phyloP scores from a whole-genome alignment of 306 rosid genomes.

The barrel medic (Medicago truncatula) region DNA sequence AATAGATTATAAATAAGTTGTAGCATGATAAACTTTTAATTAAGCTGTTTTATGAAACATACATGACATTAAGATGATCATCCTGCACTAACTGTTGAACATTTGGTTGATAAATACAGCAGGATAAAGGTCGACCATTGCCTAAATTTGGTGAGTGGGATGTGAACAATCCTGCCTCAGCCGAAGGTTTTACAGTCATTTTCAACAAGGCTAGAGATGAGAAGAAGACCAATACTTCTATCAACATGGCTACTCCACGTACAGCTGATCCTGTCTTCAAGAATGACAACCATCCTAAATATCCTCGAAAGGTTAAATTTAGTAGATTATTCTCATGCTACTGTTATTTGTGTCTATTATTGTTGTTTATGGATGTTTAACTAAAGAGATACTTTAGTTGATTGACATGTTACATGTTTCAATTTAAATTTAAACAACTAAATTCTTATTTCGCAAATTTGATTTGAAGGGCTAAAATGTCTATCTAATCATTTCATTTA shows the following conservation, averaged over 20 bases:
- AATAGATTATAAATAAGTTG: not conserved
- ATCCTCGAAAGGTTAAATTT: slow-evolving; percentile 54
- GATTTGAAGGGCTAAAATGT: too few relatives aligned
- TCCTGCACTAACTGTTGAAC: not conserved
- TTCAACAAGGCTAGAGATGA: slow-evolving; percentile 90
- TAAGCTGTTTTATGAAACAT: not conserved
- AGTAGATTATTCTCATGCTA: not conserved
- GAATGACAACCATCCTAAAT: slow-evolving; percentile 40
- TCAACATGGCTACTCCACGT: slow-evolving; percentile 45
- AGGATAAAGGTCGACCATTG: slow-evolving; percentile 67
- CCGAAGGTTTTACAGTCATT: slow-evolving; percentile 87
- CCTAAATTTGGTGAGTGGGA: slow-evolving; percentile 97
- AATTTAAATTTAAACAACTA: too few relatives aligned
- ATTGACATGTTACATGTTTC: too few relatives aligned
- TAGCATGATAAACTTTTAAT: not conserved
- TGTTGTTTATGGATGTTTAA: too few relatives aligned
- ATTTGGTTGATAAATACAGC: slow-evolving; percentile 41
- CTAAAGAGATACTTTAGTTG: too few relatives aligned
- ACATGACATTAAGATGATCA: not conserved
- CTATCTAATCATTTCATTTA: not conserved
- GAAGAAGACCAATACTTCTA: slow-evolving; percentile 61
- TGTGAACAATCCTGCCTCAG: slow-evolving; percentile 85
- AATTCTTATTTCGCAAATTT: too few relatives aligned
- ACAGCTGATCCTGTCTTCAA: slow-evolving; percentile 43
- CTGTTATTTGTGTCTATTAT: too few relatives aligned